Evolutionary conservation across 2,329 filamentous ascomycete species (phyloP).

Genomic region (Chaetoscypha palmicola): DNA sequence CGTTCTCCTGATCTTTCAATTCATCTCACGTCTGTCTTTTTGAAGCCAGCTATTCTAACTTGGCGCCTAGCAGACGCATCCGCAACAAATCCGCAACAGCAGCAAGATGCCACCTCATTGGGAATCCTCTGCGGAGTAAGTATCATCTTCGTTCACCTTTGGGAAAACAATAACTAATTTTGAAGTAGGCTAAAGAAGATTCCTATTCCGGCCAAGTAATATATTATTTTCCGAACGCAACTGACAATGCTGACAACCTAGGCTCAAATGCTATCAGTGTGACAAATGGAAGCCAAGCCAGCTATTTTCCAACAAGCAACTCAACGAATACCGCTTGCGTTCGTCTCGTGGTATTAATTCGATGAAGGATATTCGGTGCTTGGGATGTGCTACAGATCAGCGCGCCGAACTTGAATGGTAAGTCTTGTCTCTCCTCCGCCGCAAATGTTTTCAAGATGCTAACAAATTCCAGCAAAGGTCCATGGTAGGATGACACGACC

Average conservation of each 20-base stretch:
- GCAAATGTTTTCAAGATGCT: conserved; percentile 26
- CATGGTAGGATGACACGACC: conserved; percentile 15
- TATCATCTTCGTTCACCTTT: too few relatives aligned
- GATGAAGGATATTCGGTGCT: background rate
- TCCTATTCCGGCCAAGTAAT: too few relatives aligned
- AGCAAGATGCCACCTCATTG: too few relatives aligned
- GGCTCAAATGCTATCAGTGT: background rate
- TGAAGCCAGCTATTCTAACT: too few relatives aligned
- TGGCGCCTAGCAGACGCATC: too few relatives aligned
- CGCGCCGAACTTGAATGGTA: conserved; percentile 32
- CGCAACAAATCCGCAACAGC: too few relatives aligned
- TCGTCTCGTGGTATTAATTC: background rate
- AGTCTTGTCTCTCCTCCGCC: conserved; percentile 41
- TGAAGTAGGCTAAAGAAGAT: too few relatives aligned
- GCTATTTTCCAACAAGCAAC: background rate
- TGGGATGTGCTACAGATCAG: background rate
- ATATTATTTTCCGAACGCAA: too few relatives aligned
- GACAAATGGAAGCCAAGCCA: background rate
- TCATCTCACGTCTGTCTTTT: too few relatives aligned
- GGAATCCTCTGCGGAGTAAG: too few relatives aligned
- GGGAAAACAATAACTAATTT: too few relatives aligned
- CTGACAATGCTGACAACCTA: conserved; percentile 32
- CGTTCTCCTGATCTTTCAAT: too few relatives aligned
- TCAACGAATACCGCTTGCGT: background rate
- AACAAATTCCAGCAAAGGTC: conserved; percentile 12